These are phyloP conservation scores for Aspergillus ostianus DNA, from an alignment of 495 filamentous ascomycete genomes.

Conservation along the genomic window DNA sequence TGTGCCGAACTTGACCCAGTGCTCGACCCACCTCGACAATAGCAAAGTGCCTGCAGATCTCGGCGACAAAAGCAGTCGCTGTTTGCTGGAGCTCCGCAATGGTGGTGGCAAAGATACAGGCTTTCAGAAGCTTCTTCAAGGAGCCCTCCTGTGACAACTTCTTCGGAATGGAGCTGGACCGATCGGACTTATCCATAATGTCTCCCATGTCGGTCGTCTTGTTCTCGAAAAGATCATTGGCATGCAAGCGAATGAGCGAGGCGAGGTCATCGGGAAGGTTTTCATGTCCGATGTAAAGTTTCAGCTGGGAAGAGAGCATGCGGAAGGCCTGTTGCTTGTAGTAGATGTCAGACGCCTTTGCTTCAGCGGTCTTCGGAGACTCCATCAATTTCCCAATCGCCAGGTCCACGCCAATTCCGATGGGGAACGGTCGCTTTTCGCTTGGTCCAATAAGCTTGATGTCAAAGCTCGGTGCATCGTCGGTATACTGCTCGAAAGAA, in stretches of 20 bases:
- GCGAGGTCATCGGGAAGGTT: slow-evolving; percentile 85
- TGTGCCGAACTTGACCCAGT: slow-evolving; percentile 71
- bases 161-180: slow-evolving; percentile 79
- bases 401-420: slow-evolving; percentile 79
- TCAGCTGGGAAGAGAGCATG: slow-evolving; percentile 81
- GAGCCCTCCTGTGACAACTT: slow-evolving; percentile 76
- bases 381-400: slow-evolving; percentile 86
- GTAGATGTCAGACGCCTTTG: slow-evolving; percentile 73
- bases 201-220: slow-evolving; percentile 64
- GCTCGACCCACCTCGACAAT: slow-evolving; percentile 85
- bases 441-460: slow-evolving; percentile 84
- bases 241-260: slow-evolving; percentile 79
- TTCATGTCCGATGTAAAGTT: slow-evolving; percentile 85
- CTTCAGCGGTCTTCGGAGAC: slow-evolving; percentile 58
- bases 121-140: slow-evolving; percentile 83
- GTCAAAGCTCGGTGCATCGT: slow-evolving; percentile 83
- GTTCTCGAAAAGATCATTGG: slow-evolving; percentile 72
- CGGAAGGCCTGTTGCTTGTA: slow-evolving; percentile 93
- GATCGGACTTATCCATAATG: slow-evolving; percentile 64
- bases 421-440: slow-evolving; percentile 82
- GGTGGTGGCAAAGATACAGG: slow-evolving; percentile 81
- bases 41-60: slow-evolving; percentile 84
- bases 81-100: slow-evolving; percentile 73
- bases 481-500: slow-evolving; percentile 76
- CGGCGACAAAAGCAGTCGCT: slow-evolving; percentile 68